These are phyloP conservation scores for Periconia macrospinosa DNA, from an alignment of 2,329 filamentous ascomycete genomes.

Conservation along the genomic window DNA sequence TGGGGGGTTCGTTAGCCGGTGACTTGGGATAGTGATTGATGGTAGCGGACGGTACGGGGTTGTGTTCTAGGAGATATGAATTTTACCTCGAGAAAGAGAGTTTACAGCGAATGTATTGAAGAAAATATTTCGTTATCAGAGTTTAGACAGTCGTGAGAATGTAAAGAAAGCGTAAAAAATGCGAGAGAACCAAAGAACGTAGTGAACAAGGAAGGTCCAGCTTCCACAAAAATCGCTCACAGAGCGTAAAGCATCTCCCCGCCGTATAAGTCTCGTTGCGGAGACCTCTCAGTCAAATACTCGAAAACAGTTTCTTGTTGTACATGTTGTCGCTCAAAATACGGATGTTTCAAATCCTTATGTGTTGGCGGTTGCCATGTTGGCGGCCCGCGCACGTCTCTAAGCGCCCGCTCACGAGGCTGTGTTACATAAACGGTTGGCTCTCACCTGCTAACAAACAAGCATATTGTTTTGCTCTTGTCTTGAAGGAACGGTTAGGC, in stretches of 20 bases:
- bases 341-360: slow-evolving; percentile 6
- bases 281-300: not conserved
- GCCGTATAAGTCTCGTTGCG: not conserved
- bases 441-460: not conserved
- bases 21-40: too few species aligned
- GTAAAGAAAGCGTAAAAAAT: not conserved
- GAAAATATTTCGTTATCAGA: too few species aligned
- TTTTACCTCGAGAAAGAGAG: too few species aligned
- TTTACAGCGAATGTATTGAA: too few species aligned
- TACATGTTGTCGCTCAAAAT: not conserved
- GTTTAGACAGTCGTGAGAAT: not conserved
- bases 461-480: not conserved
- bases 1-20: not conserved
- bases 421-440: slow-evolving; percentile 23
- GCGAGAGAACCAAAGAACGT: not conserved
- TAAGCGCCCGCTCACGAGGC: slow-evolving; percentile 20
- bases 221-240: slow-evolving; percentile 12
- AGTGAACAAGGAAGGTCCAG: not conserved
- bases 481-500: not conserved
- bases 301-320: not conserved
- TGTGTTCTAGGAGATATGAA: not conserved
- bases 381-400: slow-evolving; percentile 7
- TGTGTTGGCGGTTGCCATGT: slow-evolving; percentile 14
- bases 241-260: slow-evolving; percentile 9
- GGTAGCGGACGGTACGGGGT: slow-evolving; percentile 6